A percentile compares a stretch with the other conserved stretches of the same genome.
These are phyloP conservation scores for Pestalotiopsis sp. DNA, from an alignment of 2,329 filamentous ascomycete genomes.

Conservation along the genomic window DNA sequence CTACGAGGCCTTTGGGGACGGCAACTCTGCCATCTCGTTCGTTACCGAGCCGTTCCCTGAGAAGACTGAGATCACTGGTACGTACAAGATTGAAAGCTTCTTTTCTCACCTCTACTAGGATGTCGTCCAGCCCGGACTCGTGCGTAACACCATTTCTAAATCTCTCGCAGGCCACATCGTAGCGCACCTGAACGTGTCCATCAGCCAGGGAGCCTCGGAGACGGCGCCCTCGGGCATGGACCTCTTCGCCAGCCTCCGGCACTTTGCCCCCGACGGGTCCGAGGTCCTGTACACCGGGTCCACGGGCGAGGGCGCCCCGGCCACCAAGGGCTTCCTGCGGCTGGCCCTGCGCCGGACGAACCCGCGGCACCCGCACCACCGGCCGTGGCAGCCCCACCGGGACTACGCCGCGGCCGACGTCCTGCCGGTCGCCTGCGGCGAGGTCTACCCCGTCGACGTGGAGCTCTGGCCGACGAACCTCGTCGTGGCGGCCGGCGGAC, in stretches of 20 bases:
- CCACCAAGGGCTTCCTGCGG: slow-evolving; percentile 67
- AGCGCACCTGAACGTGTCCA: slow-evolving; percentile 65
- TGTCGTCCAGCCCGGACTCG: neutral
- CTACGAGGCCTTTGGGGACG: slow-evolving; percentile 61
- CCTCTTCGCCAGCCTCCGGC: slow-evolving; percentile 63
- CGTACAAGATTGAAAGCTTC: neutral
- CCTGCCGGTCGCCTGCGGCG: slow-evolving; percentile 52
- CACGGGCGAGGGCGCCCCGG: slow-evolving; percentile 63
- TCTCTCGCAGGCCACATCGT: slow-evolving; percentile 52
- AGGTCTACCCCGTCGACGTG: slow-evolving; percentile 62
- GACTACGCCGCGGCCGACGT: slow-evolving; percentile 62
- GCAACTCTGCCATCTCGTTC: slow-evolving; percentile 61
- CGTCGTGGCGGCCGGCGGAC: slow-evolving; percentile 49
- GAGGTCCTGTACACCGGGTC: slow-evolving; percentile 69
- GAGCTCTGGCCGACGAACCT: slow-evolving; percentile 69
- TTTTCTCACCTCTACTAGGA: neutral
- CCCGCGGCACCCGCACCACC: slow-evolving; percentile 50
- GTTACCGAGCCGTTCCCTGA: slow-evolving; percentile 55
- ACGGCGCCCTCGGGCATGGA: slow-evolving; percentile 56
- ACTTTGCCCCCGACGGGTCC: slow-evolving; percentile 54
- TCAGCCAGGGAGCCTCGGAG: slow-evolving; percentile 54
- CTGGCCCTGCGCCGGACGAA: slow-evolving; percentile 59
- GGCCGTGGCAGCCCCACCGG: slow-evolving; percentile 56
- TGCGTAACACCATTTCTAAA: neutral
- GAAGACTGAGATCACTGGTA: slow-evolving; percentile 68